Conservation (phyloP, 2,329 filamentous ascomycete genomes). For the Colletotrichum tropicale region DNA sequence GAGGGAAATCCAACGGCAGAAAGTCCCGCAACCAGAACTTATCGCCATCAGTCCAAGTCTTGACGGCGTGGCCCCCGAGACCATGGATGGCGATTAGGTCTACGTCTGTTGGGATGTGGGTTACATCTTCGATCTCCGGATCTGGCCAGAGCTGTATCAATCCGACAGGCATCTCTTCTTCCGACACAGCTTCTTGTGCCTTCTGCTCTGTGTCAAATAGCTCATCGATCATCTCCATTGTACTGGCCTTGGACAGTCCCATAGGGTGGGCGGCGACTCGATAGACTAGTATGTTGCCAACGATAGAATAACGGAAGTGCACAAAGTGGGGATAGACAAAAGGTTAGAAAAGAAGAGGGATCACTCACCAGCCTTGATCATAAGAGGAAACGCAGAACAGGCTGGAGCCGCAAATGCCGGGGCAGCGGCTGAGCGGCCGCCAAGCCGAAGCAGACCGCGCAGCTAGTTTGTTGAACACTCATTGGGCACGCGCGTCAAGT, state of each 20-base stretch:
- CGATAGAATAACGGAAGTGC: background rate
- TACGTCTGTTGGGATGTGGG: accelerated
- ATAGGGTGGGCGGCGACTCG: accelerated
- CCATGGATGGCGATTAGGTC: background rate
- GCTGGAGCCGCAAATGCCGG: background rate
- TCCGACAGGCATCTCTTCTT: accelerated
- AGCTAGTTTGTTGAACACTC: too few relatives aligned
- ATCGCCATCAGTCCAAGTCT: background rate
- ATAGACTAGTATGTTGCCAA: background rate
- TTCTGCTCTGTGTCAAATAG: background rate
- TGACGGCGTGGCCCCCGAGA: accelerated
- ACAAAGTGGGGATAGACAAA: too few relatives aligned
- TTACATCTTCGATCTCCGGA: accelerated
- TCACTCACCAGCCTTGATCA: background rate
- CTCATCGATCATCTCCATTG: background rate
- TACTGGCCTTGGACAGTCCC: background rate
- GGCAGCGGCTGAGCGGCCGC: background rate
- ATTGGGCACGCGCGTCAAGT: background rate
- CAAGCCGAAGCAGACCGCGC: background rate
- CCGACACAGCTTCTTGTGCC: background rate
- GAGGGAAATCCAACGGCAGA: background rate
- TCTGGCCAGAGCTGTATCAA: background rate
- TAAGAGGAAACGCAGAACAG: background rate
- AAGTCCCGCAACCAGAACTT: background rate
- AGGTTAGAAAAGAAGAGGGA: too few relatives aligned